A percentile compares a stretch with the other conserved stretches of the same genome.
Conservation (phyloP, 2,329 filamentous ascomycete genomes). For the Stylonectria norvegica region DNA sequence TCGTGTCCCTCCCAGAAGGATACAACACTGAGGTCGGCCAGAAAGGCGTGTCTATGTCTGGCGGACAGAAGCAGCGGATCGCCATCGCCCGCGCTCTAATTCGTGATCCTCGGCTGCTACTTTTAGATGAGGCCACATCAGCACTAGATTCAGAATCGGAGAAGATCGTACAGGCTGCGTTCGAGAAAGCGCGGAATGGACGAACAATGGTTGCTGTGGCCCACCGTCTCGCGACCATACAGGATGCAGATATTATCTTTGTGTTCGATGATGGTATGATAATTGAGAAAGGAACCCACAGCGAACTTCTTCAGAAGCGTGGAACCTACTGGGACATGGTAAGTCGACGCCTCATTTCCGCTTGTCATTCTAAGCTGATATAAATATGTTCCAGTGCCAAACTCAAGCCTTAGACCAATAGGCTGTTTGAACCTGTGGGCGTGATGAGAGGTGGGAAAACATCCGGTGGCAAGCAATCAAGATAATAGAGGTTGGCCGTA, state of each 20-base stretch:
- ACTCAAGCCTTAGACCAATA: background rate
- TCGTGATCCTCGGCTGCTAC: no score
- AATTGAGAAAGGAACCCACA: slow-evolving; percentile 40
- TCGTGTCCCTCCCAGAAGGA: slow-evolving; percentile 47
- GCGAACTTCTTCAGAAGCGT: slow-evolving; percentile 16
- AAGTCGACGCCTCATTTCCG: slow-evolving; percentile 1
- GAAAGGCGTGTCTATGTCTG: slow-evolving; percentile 53
- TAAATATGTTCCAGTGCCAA: background rate
- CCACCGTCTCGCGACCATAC: slow-evolving; percentile 41
- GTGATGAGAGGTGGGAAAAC: background rate
- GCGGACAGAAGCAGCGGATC: slow-evolving; percentile 89
- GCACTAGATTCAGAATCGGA: slow-evolving; percentile 58
- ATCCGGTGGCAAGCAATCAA: background rate
- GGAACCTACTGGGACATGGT: slow-evolving; percentile 24
- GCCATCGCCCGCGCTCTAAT: slow-evolving; percentile 92
- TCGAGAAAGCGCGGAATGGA: slow-evolving; percentile 42
- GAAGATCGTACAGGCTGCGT: slow-evolving; percentile 49
- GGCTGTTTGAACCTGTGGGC: background rate
- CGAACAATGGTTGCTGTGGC: slow-evolving; percentile 41
- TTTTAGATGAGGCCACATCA: no score
- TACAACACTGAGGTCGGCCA: slow-evolving; percentile 47
- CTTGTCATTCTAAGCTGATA: background rate
- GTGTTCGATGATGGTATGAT: slow-evolving; percentile 41
- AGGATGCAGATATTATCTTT: slow-evolving; percentile 43
- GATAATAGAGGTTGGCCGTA: background rate